These are phyloP conservation scores for Hortiboletus campestris DNA, from an alignment of 768 basidiomycete species.

Conservation along the genomic window DNA sequence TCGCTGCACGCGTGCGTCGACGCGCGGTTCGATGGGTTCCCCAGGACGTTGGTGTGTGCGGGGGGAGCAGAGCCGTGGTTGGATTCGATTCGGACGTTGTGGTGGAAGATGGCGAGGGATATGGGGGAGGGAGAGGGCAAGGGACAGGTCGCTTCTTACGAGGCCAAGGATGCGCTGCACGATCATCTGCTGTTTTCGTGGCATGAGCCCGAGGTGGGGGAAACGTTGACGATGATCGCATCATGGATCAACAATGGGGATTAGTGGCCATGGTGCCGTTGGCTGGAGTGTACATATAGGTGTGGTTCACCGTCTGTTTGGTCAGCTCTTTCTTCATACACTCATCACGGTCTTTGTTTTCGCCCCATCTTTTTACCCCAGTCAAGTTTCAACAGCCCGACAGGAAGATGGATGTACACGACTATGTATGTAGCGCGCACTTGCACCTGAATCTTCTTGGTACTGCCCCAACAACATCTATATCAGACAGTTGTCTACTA, in stretches of 20 bases:
- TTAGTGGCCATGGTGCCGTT: not conserved
- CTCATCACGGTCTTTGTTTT: not conserved
- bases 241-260: slow-evolving; percentile 38
- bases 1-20: slow-evolving; percentile 40
- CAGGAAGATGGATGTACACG: too few species aligned
- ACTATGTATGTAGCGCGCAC: too few species aligned
- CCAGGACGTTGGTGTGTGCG: slow-evolving; percentile 56
- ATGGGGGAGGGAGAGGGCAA: slow-evolving; percentile 43
- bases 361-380: not conserved
- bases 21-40: slow-evolving; percentile 53
- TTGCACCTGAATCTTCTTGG: too few species aligned
- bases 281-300: not conserved
- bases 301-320: too few species aligned
- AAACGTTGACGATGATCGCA: slow-evolving; percentile 48
- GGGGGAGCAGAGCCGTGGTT: slow-evolving; percentile 59
- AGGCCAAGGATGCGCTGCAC: slow-evolving; percentile 52
- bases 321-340: too few species aligned
- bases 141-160: slow-evolving; percentile 45
- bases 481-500: too few species aligned
- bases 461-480: too few species aligned
- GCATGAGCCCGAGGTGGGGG: slow-evolving; percentile 55
- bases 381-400: too few species aligned
- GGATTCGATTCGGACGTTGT: slow-evolving; percentile 51
- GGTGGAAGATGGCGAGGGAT: slow-evolving; percentile 51
- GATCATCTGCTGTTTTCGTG: slow-evolving; percentile 50